Conservation (phyloP, 768 basidiomycete genomes). For the Kondoa malvinella region DNA sequence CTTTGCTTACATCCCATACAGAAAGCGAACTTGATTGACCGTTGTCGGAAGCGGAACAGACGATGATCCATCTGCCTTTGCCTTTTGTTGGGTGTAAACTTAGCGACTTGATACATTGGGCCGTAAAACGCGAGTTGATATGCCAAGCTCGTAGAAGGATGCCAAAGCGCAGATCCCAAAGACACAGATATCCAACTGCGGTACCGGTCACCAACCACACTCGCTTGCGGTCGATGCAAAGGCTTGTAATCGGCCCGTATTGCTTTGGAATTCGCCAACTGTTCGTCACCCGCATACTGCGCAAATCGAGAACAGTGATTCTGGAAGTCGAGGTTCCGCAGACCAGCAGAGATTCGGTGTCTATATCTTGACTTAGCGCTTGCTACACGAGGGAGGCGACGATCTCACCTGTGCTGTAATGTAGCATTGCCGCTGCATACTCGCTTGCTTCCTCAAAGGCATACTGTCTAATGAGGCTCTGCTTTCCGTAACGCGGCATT, state of each 20-base stretch:
- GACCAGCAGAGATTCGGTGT: constrained; percentile 61
- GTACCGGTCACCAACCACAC: constrained; percentile 85
- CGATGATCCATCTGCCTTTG: constrained; percentile 75
- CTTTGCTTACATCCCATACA: constrained; percentile 83
- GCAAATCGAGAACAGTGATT: constrained; percentile 61
- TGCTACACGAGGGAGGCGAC: background rate
- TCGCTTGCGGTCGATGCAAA: constrained; percentile 67
- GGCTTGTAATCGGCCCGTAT: constrained; percentile 64
- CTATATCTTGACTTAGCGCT: constrained; percentile 31
- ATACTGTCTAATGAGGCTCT: constrained; percentile 67
- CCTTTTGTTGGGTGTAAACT: constrained; percentile 72
- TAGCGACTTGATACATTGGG: constrained; percentile 52
- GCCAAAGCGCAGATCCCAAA: constrained; percentile 95
- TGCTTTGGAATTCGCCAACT: constrained; percentile 67
- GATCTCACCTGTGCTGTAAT: constrained; percentile 53
- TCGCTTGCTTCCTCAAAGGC: constrained; percentile 54
- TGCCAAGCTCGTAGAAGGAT: constrained; percentile 75
- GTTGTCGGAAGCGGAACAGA: constrained; percentile 44
- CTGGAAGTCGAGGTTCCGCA: constrained; percentile 67
- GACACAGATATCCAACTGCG: constrained; percentile 58
- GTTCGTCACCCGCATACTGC: constrained; percentile 60
- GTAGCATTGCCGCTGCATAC: constrained; percentile 66
- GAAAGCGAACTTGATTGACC: constrained; percentile 34
- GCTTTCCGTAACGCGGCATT: constrained; percentile 64
- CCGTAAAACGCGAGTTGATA: constrained; percentile 35